These are phyloP conservation scores for Monosporascus sp. DNA, from an alignment of 2,329 filamentous ascomycete species.

Conservation along the genomic window DNA sequence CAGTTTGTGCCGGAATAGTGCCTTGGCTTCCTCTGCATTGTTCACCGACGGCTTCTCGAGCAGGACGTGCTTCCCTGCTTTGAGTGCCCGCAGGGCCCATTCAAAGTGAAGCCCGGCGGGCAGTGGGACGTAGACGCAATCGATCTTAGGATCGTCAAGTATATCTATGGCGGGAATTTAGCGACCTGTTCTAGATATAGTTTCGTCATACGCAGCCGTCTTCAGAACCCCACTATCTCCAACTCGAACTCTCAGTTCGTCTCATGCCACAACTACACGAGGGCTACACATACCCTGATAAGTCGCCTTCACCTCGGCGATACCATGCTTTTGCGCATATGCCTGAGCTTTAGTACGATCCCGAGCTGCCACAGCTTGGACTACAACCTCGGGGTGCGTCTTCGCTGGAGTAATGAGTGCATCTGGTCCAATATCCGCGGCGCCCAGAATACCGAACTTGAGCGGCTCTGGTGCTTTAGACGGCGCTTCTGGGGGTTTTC, in stretches of 20 bases:
- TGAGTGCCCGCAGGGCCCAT: conserved; percentile 44
- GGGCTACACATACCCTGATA: conserved; percentile 39
- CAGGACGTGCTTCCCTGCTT: conserved; percentile 49
- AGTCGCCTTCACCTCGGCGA: conserved; percentile 42
- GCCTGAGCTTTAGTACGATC: conserved; percentile 40
- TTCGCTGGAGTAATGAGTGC: conserved; percentile 45
- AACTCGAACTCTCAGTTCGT: not conserved
- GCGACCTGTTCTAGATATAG: not conserved
- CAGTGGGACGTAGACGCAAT: conserved; percentile 48
- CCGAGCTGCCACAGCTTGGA: conserved; percentile 49
- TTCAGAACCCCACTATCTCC: not conserved
- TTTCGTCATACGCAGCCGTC: not conserved
- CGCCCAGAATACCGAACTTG: conserved; percentile 37
- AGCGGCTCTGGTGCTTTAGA: conserved; percentile 21
- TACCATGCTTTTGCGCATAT: conserved; percentile 47
- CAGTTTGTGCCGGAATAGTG: conserved; percentile 37
- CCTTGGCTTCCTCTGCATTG: conserved; percentile 39
- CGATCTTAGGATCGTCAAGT: conserved; percentile 37
- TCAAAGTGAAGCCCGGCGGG: conserved; percentile 38
- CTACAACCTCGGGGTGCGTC: conserved; percentile 47
- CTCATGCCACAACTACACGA: no score
- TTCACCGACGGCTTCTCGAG: conserved; percentile 49
- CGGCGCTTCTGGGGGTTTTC: conserved; percentile 11
- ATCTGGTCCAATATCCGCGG: conserved; percentile 33
- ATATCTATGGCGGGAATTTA: conserved; percentile 19